Conservation (phyloP, 2,329 filamentous ascomycete species). For the Stagonosporopsis tanaceti region DNA sequence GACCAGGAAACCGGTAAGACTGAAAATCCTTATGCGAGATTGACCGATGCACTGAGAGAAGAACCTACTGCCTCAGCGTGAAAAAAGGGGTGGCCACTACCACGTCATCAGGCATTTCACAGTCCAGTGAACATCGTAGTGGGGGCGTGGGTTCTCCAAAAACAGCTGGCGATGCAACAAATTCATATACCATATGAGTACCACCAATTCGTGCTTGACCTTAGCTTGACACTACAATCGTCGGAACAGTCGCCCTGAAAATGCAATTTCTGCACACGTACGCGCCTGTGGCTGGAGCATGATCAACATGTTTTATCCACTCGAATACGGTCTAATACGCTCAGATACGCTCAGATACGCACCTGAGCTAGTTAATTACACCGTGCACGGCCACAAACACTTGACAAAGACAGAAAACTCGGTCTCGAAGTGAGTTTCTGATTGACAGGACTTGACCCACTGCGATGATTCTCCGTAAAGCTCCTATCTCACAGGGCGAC, state of each 20-base stretch:
- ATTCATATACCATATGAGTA: too few relatives aligned
- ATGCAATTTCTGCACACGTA: background rate
- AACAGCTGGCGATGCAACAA: too few relatives aligned
- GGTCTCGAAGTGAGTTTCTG: background rate
- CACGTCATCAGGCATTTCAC: too few relatives aligned
- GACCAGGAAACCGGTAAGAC: too few relatives aligned
- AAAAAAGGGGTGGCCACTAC: too few relatives aligned
- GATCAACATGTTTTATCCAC: background rate
- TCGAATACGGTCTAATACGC: background rate
- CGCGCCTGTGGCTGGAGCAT: background rate
- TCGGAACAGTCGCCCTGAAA: background rate
- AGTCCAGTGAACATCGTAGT: too few relatives aligned
- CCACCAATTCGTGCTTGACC: too few relatives aligned
- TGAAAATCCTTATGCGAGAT: too few relatives aligned
- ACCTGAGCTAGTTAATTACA: background rate
- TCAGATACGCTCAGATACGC: background rate
- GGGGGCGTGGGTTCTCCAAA: too few relatives aligned
- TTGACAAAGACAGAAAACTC: background rate
- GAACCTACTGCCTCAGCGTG: too few relatives aligned
- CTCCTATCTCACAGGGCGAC: background rate
- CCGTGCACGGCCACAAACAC: background rate
- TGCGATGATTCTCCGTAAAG: background rate
- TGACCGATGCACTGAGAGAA: too few relatives aligned
- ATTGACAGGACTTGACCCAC: background rate
- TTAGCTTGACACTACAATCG: background rate